Conservation (phyloP, 1,284 basidiomycete species). For the Melanopsichium pennsylvanicum region DNA sequence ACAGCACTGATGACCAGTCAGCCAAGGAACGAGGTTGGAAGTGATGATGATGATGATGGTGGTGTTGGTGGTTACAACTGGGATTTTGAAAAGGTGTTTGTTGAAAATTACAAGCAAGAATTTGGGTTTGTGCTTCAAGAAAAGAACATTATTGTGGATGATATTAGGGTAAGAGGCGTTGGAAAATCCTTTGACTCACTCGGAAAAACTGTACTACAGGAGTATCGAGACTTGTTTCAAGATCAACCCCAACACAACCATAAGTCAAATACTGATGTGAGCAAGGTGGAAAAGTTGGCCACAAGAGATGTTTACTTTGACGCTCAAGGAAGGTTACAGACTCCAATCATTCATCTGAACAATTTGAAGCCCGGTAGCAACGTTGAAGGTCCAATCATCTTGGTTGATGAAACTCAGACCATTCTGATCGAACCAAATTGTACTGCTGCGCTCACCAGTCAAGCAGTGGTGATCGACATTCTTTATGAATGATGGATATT, state of each 20-base stretch:
- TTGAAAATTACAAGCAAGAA: slow-evolving; percentile 65
- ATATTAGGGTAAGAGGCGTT: slow-evolving; percentile 81
- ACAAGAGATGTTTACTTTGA: slow-evolving; percentile 80
- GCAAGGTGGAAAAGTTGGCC: slow-evolving; percentile 57
- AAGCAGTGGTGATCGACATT: slow-evolving; percentile 53
- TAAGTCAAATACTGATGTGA: slow-evolving; percentile 25
- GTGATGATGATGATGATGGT: too few species aligned
- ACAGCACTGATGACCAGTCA: slow-evolving; percentile 87
- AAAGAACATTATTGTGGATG: slow-evolving; percentile 82
- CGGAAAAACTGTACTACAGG: slow-evolving; percentile 80
- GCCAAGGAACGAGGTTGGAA: too few species aligned
- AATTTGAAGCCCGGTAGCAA: slow-evolving; percentile 75
- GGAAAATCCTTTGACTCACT: slow-evolving; percentile 88
- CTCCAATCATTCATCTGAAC: slow-evolving; percentile 80
- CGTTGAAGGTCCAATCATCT: slow-evolving; percentile 82
- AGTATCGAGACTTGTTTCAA: slow-evolving; percentile 67
- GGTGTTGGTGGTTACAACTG: slow-evolving; percentile 71
- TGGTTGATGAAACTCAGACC: slow-evolving; percentile 91
- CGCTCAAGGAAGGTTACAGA: slow-evolving; percentile 76
- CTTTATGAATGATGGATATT: slow-evolving; percentile 43
- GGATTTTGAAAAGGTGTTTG: slow-evolving; percentile 83
- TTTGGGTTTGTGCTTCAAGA: slow-evolving; percentile 90
- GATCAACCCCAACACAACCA: slow-evolving; percentile 19
- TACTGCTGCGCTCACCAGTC: slow-evolving; percentile 47
- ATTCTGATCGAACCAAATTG: slow-evolving; percentile 73